Percentiles rank a stretch among this genome's conserved stretches.
Conservation (phyloP, 2,329 filamentous ascomycete genomes). For the Aspergillus bombycis region DNA sequence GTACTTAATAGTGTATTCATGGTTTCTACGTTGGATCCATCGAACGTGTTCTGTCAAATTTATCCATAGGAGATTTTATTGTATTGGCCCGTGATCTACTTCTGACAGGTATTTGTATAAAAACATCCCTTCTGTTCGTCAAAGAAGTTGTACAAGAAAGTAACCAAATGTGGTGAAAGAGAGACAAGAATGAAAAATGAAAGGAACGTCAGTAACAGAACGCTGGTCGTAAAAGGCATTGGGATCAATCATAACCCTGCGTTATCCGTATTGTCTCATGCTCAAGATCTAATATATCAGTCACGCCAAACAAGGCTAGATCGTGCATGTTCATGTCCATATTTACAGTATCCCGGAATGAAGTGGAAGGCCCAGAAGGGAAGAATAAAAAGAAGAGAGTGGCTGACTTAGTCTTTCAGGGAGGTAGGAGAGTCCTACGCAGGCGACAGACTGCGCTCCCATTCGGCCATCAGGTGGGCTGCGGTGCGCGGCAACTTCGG, state of each 20-base stretch:
- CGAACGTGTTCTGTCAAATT: not conserved
- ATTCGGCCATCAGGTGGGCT: slow-evolving; percentile 85
- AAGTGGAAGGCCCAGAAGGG: slow-evolving; percentile 6
- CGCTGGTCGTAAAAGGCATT: slow-evolving; percentile 34
- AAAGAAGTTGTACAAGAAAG: slow-evolving; percentile 1
- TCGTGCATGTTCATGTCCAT: slow-evolving; percentile 22
- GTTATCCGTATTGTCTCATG: slow-evolving; percentile 31
- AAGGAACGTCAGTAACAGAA: slow-evolving; percentile 23
- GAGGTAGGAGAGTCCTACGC: slow-evolving; percentile 38
- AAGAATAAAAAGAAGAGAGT: slow-evolving; percentile 6
- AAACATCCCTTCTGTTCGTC: not conserved
- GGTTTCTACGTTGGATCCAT: too few species aligned
- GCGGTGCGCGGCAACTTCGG: slow-evolving; percentile 80
- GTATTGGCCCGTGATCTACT: not conserved
- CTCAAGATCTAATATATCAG: slow-evolving; percentile 15
- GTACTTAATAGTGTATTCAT: too few species aligned
- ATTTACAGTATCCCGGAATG: slow-evolving; percentile 21
- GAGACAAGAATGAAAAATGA: slow-evolving; percentile 13
- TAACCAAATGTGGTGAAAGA: slow-evolving; percentile 6
- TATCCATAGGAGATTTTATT: not conserved
- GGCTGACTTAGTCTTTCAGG: slow-evolving; percentile 33
- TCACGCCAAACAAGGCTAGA: slow-evolving; percentile 15
- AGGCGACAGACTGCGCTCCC: slow-evolving; percentile 76
- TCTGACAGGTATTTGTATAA: not conserved
- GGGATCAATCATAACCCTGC: slow-evolving; percentile 37